Evolutionary conservation across 495 filamentous ascomycete genomes (phyloP).

Genomic region (Xylaria flabelliformis): DNA sequence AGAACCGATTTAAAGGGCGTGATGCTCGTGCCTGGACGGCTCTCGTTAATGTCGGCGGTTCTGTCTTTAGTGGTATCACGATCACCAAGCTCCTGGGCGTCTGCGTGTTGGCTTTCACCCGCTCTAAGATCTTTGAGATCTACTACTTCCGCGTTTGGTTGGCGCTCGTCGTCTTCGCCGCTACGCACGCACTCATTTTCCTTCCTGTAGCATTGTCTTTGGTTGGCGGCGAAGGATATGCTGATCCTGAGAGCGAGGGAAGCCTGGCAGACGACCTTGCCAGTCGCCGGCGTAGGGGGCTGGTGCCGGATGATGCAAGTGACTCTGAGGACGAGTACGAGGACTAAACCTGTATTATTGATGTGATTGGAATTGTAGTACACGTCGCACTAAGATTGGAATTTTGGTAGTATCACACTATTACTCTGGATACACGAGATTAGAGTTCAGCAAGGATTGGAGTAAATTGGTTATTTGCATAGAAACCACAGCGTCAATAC

Average conservation of each 20-base stretch:
- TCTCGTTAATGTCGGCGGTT: slow-evolving; percentile 89
- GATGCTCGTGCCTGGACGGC: slow-evolving; percentile 91
- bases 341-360: slow-evolving; percentile 22
- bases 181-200: slow-evolving; percentile 86
- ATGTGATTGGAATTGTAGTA: background rate
- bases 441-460: slow-evolving; percentile 19
- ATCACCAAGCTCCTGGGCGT: slow-evolving; percentile 95
- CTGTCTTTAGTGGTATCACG: slow-evolving; percentile 95
- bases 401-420: slow-evolving; percentile 7
- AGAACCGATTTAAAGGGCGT: slow-evolving; percentile 69
- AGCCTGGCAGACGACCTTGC: slow-evolving; percentile 85
- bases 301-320: slow-evolving; percentile 48
- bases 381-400: slow-evolving; percentile 8
- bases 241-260: slow-evolving; percentile 81
- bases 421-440: slow-evolving; percentile 17
- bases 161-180: slow-evolving; percentile 87
- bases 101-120: slow-evolving; percentile 88
- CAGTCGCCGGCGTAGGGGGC: slow-evolving; percentile 50
- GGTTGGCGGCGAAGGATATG: slow-evolving; percentile 85
- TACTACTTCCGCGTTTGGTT: slow-evolving; percentile 99
- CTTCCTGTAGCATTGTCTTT: slow-evolving; percentile 89
- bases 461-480: slow-evolving; percentile 1
- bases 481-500: slow-evolving; percentile 4
- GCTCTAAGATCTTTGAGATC: slow-evolving; percentile 98
- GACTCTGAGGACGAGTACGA: slow-evolving; percentile 51